phyloP scores from a whole-genome alignment of 768 basidiomycete genomes.

The Naganishia antarctica region DNA sequence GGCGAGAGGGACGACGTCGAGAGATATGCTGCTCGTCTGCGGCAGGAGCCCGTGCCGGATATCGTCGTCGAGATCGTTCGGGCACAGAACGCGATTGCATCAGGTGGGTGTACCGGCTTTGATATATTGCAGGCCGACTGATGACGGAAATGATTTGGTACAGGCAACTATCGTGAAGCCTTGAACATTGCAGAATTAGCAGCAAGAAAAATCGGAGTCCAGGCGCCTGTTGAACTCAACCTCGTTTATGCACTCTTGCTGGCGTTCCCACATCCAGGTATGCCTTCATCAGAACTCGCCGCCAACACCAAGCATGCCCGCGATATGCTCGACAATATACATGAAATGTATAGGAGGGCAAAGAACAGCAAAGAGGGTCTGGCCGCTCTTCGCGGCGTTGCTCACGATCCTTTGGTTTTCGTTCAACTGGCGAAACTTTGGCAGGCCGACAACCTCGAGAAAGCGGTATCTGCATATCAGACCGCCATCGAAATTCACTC shows the following conservation, averaged over 20 bases:
- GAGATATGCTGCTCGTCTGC: constrained; percentile 59
- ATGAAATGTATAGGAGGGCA: constrained; percentile 52
- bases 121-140: neutral
- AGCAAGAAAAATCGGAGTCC: constrained; percentile 49
- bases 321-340: constrained; percentile 64
- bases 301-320: constrained; percentile 70
- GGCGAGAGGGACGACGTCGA: constrained; percentile 62
- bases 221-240: constrained; percentile 66
- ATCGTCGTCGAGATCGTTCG: constrained; percentile 71
- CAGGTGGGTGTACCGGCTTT: constrained; percentile 55
- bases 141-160: neutral
- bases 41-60: constrained; percentile 60
- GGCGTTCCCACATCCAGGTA: constrained; percentile 72
- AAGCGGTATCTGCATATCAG: constrained; percentile 65
- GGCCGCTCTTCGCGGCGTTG: constrained; percentile 55
- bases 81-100: constrained; percentile 79
- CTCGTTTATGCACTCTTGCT: constrained; percentile 85
- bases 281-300: constrained; percentile 65
- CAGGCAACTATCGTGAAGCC: constrained; percentile 41
- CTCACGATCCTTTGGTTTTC: constrained; percentile 79
- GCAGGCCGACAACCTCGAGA: constrained; percentile 73
- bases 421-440: constrained; percentile 85
- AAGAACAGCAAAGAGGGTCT: constrained; percentile 44
- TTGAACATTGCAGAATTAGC: constrained; percentile 48
- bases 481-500: constrained; percentile 61